Percentiles rank a stretch among this genome's conserved stretches.
Conservation (phyloP, 345 rosid genomes). For the Turritis glabra region DNA sequence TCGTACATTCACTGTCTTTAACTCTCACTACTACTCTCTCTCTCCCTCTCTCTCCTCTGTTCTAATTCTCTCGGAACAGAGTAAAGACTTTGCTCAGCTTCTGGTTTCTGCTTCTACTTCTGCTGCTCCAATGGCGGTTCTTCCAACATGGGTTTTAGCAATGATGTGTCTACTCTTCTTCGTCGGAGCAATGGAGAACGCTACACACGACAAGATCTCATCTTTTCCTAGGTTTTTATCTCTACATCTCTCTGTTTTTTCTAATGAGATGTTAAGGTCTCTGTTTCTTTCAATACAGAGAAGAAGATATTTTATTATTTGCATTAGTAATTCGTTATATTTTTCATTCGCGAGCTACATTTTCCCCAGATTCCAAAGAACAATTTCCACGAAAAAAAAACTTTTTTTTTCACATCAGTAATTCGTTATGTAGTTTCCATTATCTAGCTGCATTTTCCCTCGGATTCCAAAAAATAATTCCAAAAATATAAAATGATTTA, state of each 20-base stretch:
- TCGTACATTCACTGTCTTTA: constrained; percentile 35
- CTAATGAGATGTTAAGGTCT: constrained; percentile 21
- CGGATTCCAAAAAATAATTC: neutral
- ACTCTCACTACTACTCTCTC: constrained; percentile 19
- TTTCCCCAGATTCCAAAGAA: neutral
- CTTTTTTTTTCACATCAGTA: neutral
- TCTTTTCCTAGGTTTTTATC: constrained; percentile 31
- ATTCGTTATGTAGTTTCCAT: neutral
- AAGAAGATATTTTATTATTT: neutral
- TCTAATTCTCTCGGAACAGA: constrained; percentile 25
- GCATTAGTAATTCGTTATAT: neutral
- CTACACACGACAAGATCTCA: constrained; percentile 26
- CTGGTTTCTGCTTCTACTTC: constrained; percentile 7
- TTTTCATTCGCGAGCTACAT: constrained; percentile 4
- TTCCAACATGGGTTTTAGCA: constrained; percentile 34
- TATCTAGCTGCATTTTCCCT: neutral
- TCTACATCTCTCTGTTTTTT: constrained; percentile 7
- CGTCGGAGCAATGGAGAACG: constrained; percentile 39
- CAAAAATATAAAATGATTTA: neutral
- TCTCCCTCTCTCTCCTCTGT: constrained; percentile 25
- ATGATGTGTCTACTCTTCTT: constrained; percentile 30
- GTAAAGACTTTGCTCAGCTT: constrained; percentile 14
- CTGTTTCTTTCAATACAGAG: neutral
- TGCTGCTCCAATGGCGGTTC: constrained; percentile 35
- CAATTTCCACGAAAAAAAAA: neutral